Evolutionary conservation across 257 asterid species (phyloP).

Genomic region (Nicotiana knightiana): DNA sequence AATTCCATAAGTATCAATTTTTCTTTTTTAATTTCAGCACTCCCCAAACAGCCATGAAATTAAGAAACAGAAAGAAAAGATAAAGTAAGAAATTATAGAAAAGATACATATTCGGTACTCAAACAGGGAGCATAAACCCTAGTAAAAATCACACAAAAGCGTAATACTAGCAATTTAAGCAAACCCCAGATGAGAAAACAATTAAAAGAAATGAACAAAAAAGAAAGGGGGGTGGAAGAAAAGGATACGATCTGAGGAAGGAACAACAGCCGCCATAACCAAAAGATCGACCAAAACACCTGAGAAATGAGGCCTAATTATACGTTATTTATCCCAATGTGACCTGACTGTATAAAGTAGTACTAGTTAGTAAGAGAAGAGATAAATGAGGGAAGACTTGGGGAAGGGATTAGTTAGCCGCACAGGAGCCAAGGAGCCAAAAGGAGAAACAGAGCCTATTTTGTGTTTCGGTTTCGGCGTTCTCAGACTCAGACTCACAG

Average conservation of each 20-base stretch:
- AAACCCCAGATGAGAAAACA: neutral
- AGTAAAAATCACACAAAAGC: slow-evolving; percentile 4
- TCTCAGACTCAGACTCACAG: neutral
- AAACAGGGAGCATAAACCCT: slow-evolving; percentile 8
- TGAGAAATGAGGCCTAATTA: neutral
- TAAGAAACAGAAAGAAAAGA: too few relatives aligned
- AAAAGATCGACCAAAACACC: neutral
- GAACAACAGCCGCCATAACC: slow-evolving; percentile 28
- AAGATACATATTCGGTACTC: neutral
- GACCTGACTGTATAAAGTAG: too few relatives aligned
- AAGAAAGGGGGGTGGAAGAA: neutral
- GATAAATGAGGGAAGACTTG: neutral
- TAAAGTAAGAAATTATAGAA: neutral
- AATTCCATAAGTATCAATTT: too few relatives aligned
- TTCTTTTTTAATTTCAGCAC: too few relatives aligned
- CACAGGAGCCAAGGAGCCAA: neutral
- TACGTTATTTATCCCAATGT: neutral
- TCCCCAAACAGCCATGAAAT: too few relatives aligned
- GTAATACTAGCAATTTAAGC: neutral
- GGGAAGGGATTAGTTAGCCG: slow-evolving; percentile 16
- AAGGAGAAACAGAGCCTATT: neutral
- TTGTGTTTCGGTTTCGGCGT: neutral
- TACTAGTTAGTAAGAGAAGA: too few relatives aligned
- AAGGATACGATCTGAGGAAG: slow-evolving; percentile 35
- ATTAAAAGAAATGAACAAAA: neutral